A percentile compares a stretch with the other conserved stretches of the same genome.
Evolutionary conservation across 225 moss, liverwort and hornwort genomes (phyloP).

Genomic region (Climacium dendroides): DNA sequence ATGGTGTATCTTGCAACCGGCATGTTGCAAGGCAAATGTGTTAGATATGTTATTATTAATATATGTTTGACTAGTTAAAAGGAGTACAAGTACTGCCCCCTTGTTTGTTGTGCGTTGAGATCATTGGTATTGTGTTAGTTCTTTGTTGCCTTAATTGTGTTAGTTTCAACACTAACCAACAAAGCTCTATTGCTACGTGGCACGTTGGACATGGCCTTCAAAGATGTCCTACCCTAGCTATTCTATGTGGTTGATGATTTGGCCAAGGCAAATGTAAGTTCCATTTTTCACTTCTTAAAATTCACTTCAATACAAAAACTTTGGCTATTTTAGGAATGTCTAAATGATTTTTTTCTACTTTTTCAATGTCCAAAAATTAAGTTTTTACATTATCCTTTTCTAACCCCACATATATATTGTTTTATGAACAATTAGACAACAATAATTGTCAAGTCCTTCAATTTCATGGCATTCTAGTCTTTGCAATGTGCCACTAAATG

Average conservation of each 20-base stretch:
- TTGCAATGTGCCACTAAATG: not conserved
- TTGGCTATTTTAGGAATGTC: not conserved
- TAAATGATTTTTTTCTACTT: not conserved
- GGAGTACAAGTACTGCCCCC: no score
- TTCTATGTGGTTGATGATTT: not conserved
- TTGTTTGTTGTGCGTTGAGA: no score
- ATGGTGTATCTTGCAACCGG: no score
- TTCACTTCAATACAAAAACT: not conserved
- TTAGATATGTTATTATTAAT: no score
- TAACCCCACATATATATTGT: not conserved
- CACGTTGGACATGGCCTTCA: not conserved
- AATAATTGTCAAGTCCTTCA: not conserved
- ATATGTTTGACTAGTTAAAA: no score
- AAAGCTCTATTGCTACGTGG: rapidly evolving
- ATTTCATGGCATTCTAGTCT: not conserved
- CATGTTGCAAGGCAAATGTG: no score
- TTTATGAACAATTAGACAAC: not conserved
- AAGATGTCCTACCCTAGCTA: rapidly evolving
- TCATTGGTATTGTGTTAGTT: no score
- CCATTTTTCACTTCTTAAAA: not conserved
- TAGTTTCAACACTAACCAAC: no score
- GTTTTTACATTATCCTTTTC: not conserved
- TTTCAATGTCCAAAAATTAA: not conserved
- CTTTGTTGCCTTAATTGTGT: no score
- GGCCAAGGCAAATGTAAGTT: not conserved